These are phyloP conservation scores for Pichia kluyveri DNA, from an alignment of 805 yeast species.

Conservation along the genomic window DNA sequence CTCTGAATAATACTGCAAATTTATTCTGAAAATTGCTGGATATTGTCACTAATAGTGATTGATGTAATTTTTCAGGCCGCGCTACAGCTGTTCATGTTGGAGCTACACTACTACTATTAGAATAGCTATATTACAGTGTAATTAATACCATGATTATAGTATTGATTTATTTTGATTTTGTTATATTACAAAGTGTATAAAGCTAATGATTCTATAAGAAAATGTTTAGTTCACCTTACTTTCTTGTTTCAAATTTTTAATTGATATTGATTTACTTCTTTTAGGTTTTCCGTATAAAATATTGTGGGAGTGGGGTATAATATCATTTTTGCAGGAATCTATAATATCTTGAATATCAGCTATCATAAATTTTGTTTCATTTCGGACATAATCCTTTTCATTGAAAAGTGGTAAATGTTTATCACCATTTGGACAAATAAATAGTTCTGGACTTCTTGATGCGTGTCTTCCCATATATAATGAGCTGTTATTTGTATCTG, in stretches of 20 bases:
- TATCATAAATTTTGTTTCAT: slow-evolving; percentile 15
- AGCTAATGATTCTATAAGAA: too few species aligned
- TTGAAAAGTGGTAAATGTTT: background rate
- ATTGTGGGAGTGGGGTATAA: slow-evolving; percentile 12
- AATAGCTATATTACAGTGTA: too few species aligned
- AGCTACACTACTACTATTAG: too few species aligned
- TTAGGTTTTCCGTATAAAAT: background rate
- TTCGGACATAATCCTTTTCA: slow-evolving; percentile 7
- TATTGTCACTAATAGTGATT: too few species aligned
- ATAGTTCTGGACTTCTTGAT: background rate
- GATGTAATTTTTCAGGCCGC: too few species aligned
- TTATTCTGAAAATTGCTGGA: too few species aligned
- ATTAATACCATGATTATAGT: too few species aligned
- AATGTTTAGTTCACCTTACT: too few species aligned
- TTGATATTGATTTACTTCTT: background rate
- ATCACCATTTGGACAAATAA: background rate
- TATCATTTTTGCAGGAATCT: slow-evolving; percentile 9
- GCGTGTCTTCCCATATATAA: background rate
- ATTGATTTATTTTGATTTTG: too few species aligned
- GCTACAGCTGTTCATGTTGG: too few species aligned
- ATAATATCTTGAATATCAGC: slow-evolving; percentile 13
- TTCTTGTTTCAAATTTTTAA: background rate
- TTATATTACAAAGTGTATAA: too few species aligned
- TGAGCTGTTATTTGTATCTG: background rate
- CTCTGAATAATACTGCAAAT: too few species aligned